Evolutionary conservation across 345 rosid species (phyloP), one percentile per base, ranked within the genome.

Genomic region (Rhodamnia rubescens): DNA sequence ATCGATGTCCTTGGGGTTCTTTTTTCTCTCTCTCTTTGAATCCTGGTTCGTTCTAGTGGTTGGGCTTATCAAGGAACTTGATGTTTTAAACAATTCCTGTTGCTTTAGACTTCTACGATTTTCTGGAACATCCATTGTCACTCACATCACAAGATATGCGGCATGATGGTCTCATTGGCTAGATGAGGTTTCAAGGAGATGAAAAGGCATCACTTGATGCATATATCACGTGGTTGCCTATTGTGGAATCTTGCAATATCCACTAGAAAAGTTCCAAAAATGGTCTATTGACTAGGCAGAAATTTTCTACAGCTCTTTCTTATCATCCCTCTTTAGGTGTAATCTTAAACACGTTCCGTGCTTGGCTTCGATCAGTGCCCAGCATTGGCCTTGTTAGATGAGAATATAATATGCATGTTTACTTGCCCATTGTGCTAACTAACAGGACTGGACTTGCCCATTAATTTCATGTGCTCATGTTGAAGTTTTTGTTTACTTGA

Each of bases 21-120:
- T 53, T n/a, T 52, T 24, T 6, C 52, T 20, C 32, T 20, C 32
- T 21, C n/a, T n/a, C n/a, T 4, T 55, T 18, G 59, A 44, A 54
- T 32, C 55, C 57, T 61, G 69, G 83, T 87, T 80, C 84, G 87
- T 87, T 82, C 83, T 42, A 54, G 87, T 85, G 57, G 91, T 86
- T 86, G 88, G 80, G 75, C 86, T 49, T 86, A 85, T 87, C 82
- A 5, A 74, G 54, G 83, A 53, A 57, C 40, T 80, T 80, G 82
- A 87, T 84, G 74, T 82, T 42, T 36, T 56, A 27, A 47, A 53
- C 53, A 44, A 20, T 61, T 47, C 49, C 80, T n/a, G 16, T 6
- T 80, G 32, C 20, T 54, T 27, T 69, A 69, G 80, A 69, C 8
- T 69, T 18, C 80, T 83, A 27, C 24, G 27, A 55, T 55, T 83